Base-by-base conservation (phyloP, 2,329 filamentous ascomycete genomes). In the Fusarium devonianum region DNA sequence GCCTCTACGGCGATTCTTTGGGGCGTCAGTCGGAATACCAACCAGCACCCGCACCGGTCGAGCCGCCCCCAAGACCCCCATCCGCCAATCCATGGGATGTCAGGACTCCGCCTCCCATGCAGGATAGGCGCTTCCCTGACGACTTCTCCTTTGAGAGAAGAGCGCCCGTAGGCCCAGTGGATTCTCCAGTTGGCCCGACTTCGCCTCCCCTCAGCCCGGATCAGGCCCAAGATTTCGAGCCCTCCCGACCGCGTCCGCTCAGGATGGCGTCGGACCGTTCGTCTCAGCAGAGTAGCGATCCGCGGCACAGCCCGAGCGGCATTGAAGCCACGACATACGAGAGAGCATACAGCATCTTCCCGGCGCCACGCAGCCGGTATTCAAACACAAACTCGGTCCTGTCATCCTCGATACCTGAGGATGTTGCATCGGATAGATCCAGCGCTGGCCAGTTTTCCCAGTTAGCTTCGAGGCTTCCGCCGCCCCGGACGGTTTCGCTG, bases 41-140 rank as follows among this genome's bases (percentile, higher is more conserved):
- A 23, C 55, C 46, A 28, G 38, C 34, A 12, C 28, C 53, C 9
- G 39, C 69, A 9, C 57, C 58, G 5, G 23, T 58, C 9, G 64
- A 64, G 37, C 56, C 57, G 16, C 61, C 67, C 2, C 67, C 69
- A 5, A 55, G 61, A n/a, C 75, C 73, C 3, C 74, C 75, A 8
- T 74, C 73, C 6, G 51, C 67, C 9, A 73, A 77, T 41, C 75
- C 76, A 6, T 79, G 76, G 76, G 71, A 77, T 48, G 59, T 71
- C 25, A 64, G 67, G 16, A 49, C 50, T 21, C 52, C 58, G 13
- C 62, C 62, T 13, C 43, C 40, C 12, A 48, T 40, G n/a, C 50
- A 51, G 5, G 63, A 67, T 22, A 55, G 41, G 3, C 56, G 56
- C 3, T 52, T 54, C 22, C 33, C 55, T 13, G 62, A 58, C 7